phyloP scores from a whole-genome alignment of 1,284 basidiomycete species.

The Ceratobasidium theobromae region DNA sequence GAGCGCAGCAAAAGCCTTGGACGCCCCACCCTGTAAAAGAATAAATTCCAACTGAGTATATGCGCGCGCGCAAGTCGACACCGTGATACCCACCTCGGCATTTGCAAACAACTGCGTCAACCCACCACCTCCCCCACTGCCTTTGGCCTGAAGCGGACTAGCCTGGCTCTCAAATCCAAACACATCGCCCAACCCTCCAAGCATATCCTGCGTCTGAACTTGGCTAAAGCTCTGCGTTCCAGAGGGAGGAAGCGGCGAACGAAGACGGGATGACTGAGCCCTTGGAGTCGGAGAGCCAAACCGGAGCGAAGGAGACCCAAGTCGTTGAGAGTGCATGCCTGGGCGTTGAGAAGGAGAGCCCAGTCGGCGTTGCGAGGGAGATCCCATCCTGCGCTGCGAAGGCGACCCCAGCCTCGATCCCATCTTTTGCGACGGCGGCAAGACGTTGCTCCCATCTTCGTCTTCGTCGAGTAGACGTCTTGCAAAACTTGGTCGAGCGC shows the following conservation, averaged over 20 bases:
- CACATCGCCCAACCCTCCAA: slow-evolving; percentile 17
- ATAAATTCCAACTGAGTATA: not conserved
- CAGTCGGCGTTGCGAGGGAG: not conserved
- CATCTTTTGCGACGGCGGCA: slow-evolving; percentile 16
- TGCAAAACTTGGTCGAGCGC: not conserved
- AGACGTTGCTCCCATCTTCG: no score
- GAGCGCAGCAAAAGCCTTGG: slow-evolving; percentile 7
- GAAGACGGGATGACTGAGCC: not conserved
- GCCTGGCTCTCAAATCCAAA: slow-evolving; percentile 19
- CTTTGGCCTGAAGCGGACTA: not conserved
- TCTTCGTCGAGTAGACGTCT: slow-evolving; percentile 1
- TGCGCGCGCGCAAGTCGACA: not conserved
- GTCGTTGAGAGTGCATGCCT: not conserved
- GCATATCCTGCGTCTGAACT: slow-evolving; percentile 12
- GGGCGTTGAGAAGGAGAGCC: slow-evolving; percentile 17
- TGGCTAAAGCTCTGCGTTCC: slow-evolving; percentile 22
- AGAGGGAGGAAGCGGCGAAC: not conserved
- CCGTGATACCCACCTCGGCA: not conserved
- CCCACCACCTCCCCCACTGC: not conserved
- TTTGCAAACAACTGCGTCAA: slow-evolving; percentile 24
- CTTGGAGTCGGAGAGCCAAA: slow-evolving; percentile 3
- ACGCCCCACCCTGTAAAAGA: not conserved
- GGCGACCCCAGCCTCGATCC: not conserved
- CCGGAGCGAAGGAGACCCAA: not conserved
- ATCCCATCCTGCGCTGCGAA: slow-evolving; percentile 12